Evolutionary conservation across 495 filamentous ascomycete species (phyloP), one percentile per base, ranked within the genome.

Genomic region (Xylaria flabelliformis): DNA sequence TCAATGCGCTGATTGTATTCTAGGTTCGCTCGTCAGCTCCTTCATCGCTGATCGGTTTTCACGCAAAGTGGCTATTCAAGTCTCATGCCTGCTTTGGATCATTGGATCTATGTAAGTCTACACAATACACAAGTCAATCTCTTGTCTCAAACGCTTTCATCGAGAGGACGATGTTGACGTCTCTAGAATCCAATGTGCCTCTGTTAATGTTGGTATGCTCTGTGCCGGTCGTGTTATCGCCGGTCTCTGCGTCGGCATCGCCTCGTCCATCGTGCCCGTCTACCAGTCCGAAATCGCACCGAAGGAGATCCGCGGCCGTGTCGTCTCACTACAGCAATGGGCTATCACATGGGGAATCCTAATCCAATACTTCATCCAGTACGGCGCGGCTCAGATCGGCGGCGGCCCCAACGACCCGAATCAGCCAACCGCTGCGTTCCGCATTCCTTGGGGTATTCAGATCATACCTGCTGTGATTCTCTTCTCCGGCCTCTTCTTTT

Each of bases 221-320:
- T 86, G 91, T 13, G 86, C 82, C 70, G 93, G 93, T 9, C 89
- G 93, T 74, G 87, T 93, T 58, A 83, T 95, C 51, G 85, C 88
- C 69, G 93, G 93, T 64, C 73, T 96, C 56, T 91, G 90, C 68
- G 89, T 94, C 70, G 93, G 93, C 72, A 92, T 94, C 65, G 89
- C 88, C 15, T 93, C 92, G 4, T 87, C 91, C 19, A 83, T 93
- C 62, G 91, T 93, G 42, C 93, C 93, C 6, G 90, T 94, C 29
- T 95, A 95, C 75, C 90, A 93, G 68, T 88, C 92, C 46, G 93
- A 96, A 79, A 87, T 95, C 67, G 88, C 92, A 6, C 93, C 91
- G 21, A 91, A 92, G 72, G 90, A 92, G 70, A 93, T 93, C 74
- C 89, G 93, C 69, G 93, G 93, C 42, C 87, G 93, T 21, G 86